Evolutionary conservation across 768 basidiomycete genomes (phyloP).

Genomic region (Boletellus sp.): DNA sequence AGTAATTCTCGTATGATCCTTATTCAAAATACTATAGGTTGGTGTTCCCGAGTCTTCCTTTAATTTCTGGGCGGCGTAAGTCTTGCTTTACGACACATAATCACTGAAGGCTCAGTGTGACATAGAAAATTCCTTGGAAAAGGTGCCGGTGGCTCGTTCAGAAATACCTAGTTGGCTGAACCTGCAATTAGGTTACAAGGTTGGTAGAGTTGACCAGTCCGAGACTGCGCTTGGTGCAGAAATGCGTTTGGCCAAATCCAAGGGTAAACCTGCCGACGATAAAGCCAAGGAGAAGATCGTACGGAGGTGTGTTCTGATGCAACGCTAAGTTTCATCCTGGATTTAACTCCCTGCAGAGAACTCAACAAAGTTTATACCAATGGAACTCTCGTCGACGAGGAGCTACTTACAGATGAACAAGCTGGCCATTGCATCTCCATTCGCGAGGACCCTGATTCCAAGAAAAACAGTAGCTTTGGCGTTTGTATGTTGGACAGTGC

Average conservation of each 20-base stretch:
- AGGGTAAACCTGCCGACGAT: conserved; percentile 42
- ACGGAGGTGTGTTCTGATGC: conserved; percentile 47
- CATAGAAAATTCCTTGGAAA: conserved; percentile 78
- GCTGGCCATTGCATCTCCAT: conserved; percentile 93
- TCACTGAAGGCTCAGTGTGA: conserved; percentile 3
- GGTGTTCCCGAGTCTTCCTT: conserved; percentile 95
- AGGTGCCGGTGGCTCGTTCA: conserved; percentile 10
- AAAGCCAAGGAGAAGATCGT: conserved; percentile 85
- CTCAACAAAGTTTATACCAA: conserved; percentile 95
- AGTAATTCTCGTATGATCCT: background rate
- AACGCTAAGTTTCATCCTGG: background rate
- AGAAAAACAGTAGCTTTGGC: conserved; percentile 64
- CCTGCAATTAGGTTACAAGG: conserved; percentile 67
- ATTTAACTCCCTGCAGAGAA: conserved; percentile 47
- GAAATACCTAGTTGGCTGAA: background rate
- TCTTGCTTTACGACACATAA: conserved; percentile 14
- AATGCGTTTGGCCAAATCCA: conserved; percentile 79
- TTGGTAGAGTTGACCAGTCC: conserved; percentile 94
- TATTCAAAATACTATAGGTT: conserved; percentile 47
- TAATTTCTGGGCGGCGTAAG: conserved; percentile 88
- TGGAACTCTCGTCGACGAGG: conserved; percentile 90
- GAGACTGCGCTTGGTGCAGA: conserved; percentile 97
- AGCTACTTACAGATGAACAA: conserved; percentile 87
- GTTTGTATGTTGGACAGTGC: conserved; percentile 91
- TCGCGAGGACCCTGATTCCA: conserved; percentile 47